phyloP scores from a whole-genome alignment of 2,329 filamentous ascomycete genomes.

The Phialemonium atrogriseum region DNA sequence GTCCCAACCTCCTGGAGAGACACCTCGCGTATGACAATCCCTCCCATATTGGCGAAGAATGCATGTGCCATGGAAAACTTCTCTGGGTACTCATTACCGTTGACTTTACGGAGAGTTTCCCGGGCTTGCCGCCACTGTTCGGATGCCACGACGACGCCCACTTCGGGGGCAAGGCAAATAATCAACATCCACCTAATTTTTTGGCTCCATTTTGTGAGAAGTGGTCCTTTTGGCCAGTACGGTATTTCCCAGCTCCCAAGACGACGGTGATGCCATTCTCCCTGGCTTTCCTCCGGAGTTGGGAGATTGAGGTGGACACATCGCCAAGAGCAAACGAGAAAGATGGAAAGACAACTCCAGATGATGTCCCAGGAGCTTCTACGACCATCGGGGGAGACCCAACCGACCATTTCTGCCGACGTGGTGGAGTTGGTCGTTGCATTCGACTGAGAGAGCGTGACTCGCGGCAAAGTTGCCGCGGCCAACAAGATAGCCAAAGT shows the following conservation, averaged over 20 bases:
- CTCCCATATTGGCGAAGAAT: conserved; percentile 5
- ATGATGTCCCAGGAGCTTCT: conserved; percentile 6
- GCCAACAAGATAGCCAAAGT: no score
- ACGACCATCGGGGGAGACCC: conserved; percentile 3
- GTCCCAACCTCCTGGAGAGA: no score
- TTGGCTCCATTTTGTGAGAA: conserved; percentile 2
- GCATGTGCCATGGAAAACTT: conserved; percentile 4
- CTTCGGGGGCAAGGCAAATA: conserved; percentile 8
- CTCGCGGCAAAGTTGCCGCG: no score
- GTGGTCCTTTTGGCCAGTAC: neutral
- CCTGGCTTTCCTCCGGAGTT: conserved; percentile 1
- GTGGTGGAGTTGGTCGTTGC: no score
- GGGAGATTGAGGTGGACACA: conserved; percentile 8
- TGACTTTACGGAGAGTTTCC: neutral
- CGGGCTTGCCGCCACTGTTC: conserved; percentile 5
- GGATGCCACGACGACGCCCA: conserved; percentile 9
- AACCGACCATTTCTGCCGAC: conserved; percentile 5
- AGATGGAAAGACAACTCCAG: conserved; percentile 5
- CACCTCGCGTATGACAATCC: conserved; percentile 2
- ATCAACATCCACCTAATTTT: conserved; percentile 5
- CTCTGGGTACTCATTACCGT: no score
- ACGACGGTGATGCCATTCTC: conserved; percentile 2
- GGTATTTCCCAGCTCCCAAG: neutral
- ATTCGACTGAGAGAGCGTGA: no score
- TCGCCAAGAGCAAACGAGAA: conserved; percentile 7